phyloP scores from a whole-genome alignment of 495 filamentous ascomycete species.

The Penicillium canescens region DNA sequence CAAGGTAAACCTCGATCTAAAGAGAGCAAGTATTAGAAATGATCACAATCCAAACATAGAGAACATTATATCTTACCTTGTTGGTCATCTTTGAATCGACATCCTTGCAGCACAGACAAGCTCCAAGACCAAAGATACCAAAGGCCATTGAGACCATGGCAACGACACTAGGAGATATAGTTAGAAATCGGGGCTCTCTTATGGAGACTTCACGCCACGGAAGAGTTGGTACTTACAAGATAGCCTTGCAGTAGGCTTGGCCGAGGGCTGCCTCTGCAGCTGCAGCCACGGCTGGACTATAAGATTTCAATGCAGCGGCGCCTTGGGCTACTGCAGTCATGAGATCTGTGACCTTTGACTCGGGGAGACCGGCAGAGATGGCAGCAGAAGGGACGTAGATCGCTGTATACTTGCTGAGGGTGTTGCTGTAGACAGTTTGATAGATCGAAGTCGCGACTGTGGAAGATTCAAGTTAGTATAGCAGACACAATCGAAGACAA shows the following conservation, averaged over 20 bases:
- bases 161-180: conserved; percentile 13
- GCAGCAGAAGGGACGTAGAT: conserved; percentile 18
- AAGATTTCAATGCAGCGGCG: conserved; percentile 18
- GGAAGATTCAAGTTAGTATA: not conserved
- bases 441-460: conserved; percentile 27
- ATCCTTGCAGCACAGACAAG: conserved; percentile 28
- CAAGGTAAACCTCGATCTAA: conserved; percentile 20
- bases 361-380: conserved; percentile 18
- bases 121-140: conserved; percentile 22
- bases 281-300: conserved; percentile 16
- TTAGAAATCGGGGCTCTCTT: not conserved
- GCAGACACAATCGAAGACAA: not conserved
- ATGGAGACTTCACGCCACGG: not conserved
- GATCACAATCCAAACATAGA: not conserved
- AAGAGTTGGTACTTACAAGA: conserved; percentile 18
- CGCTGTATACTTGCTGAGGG: conserved; percentile 16
- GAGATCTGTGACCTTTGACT: conserved; percentile 18
- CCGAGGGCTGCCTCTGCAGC: conserved; percentile 19
- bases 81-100: conserved; percentile 28
- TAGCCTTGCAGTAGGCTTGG: conserved; percentile 25
- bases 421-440: conserved; percentile 21
- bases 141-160: conserved; percentile 30
- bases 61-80: conserved; percentile 13
- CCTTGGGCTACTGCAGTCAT: conserved; percentile 13
- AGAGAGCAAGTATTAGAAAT: not conserved